Base-by-base conservation (phyloP, 345 rosid species). In the Lumnitzera racemosa region DNA sequence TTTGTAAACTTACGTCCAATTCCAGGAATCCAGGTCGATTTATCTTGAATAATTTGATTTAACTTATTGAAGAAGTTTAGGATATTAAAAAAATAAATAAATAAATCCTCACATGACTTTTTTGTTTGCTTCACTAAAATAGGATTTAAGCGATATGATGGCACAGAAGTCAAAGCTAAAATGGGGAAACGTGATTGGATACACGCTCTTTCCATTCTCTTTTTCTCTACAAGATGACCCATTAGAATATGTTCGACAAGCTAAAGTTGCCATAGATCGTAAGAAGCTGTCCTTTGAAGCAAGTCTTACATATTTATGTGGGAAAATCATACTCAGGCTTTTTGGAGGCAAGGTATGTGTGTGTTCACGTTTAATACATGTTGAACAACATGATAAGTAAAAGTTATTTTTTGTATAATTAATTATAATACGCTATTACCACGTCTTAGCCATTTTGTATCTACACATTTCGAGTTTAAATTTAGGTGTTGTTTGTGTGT, bases 1-100 rank as follows among this genome's bases (percentile, higher is more conserved):
- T 70, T 79, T 20, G 64, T 78, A 25, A 84, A 84, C 65, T 25
- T 80, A 59, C 75, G 90, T 69, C 83, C 83, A 68, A 24, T 64
- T 47, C 46, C 75, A 52, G 79, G 85, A 24, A 79, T 80, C 59
- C 83, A 79, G 77, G 84, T 79, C 29, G 16, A 52, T n/a, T 4
- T n/a, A 3, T 47, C 48, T 29, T 3, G 36, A 29, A 29, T 29
- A 29, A 29, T 49, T 11, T 49, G n/a, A 9, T 51, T 16, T 13
- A 16, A 5, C 15, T 16, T 51, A 11, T 14, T 16, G 5, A 29
- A 3, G 36, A 29, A 29, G 3, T 16, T 2, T 51, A 10, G n/a
- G 12, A 15, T 16, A 5, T 20, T 20, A 20, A 20, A 20, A 20
- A 20, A 20, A 20, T 0, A 20, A 20, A 20, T 0, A 20, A 20